phyloP scores from a whole-genome alignment of 2,329 filamentous ascomycete genomes.

The Hypocreales sp. region DNA sequence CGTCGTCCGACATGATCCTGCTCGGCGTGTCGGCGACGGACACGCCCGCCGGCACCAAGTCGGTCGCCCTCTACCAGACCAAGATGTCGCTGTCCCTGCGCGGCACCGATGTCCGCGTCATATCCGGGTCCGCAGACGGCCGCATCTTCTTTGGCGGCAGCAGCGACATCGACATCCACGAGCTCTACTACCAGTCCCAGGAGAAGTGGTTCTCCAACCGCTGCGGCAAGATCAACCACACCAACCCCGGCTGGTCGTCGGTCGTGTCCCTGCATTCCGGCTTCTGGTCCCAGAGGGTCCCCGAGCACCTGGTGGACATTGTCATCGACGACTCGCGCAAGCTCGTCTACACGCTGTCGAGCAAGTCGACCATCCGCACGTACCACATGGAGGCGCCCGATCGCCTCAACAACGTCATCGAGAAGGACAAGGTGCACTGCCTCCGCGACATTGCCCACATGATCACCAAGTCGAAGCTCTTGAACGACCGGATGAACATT shows the following conservation, averaged over 20 bases:
- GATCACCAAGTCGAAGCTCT: slow-evolving; percentile 55
- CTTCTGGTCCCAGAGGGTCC: slow-evolving; percentile 33
- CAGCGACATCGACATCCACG: slow-evolving; percentile 74
- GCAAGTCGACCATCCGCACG: slow-evolving; percentile 73
- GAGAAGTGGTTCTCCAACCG: slow-evolving; percentile 91
- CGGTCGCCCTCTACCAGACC: slow-evolving; percentile 73
- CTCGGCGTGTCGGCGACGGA: slow-evolving; percentile 65
- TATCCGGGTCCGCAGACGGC: slow-evolving; percentile 69
- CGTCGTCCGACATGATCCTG: slow-evolving; percentile 67
- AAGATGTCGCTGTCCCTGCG: slow-evolving; percentile 67
- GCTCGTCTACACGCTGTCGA: slow-evolving; percentile 83
- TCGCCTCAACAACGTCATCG: slow-evolving; percentile 47
- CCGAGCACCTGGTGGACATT: slow-evolving; percentile 61
- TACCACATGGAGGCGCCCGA: slow-evolving; percentile 65
- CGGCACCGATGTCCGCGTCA: slow-evolving; percentile 60
- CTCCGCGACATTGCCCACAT: slow-evolving; percentile 72
- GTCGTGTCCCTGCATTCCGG: slow-evolving; percentile 37
- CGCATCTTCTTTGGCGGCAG: slow-evolving; percentile 86
- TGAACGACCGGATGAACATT: slow-evolving; percentile 56
- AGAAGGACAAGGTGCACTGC: slow-evolving; percentile 46
- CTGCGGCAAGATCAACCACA: slow-evolving; percentile 82
- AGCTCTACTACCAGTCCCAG: slow-evolving; percentile 92
- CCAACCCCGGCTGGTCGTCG: slow-evolving; percentile 53
- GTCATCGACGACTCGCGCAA: slow-evolving; percentile 78
- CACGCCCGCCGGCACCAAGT: slow-evolving; percentile 52